phyloP scores from a whole-genome alignment of 495 filamentous ascomycete genomes.

The Pyrenula aspistea region DNA sequence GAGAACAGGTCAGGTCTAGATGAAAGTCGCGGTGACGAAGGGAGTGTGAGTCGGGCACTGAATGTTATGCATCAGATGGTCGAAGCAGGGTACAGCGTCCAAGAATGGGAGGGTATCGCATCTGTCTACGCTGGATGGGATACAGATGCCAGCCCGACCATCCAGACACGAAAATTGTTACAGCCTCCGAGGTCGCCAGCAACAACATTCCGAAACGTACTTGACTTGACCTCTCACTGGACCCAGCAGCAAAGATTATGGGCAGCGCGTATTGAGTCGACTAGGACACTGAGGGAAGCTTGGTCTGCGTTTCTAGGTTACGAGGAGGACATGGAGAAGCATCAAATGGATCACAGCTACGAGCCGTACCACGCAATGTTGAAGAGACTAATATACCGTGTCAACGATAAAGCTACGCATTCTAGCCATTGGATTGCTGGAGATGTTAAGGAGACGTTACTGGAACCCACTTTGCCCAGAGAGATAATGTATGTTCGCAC shows the following conservation, averaged over 20 bases:
- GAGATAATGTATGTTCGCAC: slow-evolving; percentile 45
- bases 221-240: slow-evolving; percentile 5
- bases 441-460: slow-evolving; percentile 44
- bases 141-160: slow-evolving; percentile 54
- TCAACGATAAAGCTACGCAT: slow-evolving; percentile 14
- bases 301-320: slow-evolving; percentile 57
- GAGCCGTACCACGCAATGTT: slow-evolving; percentile 35
- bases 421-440: slow-evolving; percentile 36
- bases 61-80: slow-evolving; percentile 43
- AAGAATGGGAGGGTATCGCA: slow-evolving; percentile 44
- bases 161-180: slow-evolving; percentile 44
- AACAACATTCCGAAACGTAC: slow-evolving; percentile 9
- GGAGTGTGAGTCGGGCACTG: slow-evolving; percentile 44
- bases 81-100: slow-evolving; percentile 48
- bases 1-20: slow-evolving; percentile 48
- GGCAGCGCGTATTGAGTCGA: slow-evolving; percentile 51
- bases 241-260: slow-evolving; percentile 27
- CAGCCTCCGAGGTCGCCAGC: slow-evolving; percentile 3
- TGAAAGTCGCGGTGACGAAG: slow-evolving; percentile 38
- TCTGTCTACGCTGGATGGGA: slow-evolving; percentile 54
- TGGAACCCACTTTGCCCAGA: slow-evolving; percentile 41
- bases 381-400: slow-evolving; percentile 39
- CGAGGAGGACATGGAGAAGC: slow-evolving; percentile 15
- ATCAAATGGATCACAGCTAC: not conserved
- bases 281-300: slow-evolving; percentile 57